These are phyloP conservation scores for Trypanosoma conorhini DNA, from an alignment of 208 protist genomes.

Conservation along the genomic window DNA sequence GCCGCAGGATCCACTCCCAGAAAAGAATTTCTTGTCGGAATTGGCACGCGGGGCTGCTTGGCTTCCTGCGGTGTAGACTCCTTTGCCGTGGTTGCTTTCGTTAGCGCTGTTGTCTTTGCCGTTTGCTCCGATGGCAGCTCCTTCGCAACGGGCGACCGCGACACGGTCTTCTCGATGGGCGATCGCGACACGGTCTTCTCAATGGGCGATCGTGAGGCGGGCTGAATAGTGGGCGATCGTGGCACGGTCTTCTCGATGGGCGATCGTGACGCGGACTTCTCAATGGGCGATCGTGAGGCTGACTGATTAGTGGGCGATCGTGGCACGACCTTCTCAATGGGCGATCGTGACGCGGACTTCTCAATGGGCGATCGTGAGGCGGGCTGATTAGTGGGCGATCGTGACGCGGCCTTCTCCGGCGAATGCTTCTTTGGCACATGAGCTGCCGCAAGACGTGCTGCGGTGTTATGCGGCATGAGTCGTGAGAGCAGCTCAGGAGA, in stretches of 20 bases:
- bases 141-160: not conserved
- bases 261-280: no score
- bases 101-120: no score
- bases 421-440: not conserved
- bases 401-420: no score
- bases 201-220: no score
- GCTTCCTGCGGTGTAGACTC: not conserved
- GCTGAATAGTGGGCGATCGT: not conserved
- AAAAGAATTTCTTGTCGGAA: not conserved
- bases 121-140: not conserved
- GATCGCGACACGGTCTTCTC: not conserved
- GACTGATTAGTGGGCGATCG: no score
- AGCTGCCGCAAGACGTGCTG: not conserved
- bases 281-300: no score
- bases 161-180: not conserved
- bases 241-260: not conserved
- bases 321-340: not conserved
- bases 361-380: no score
- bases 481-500: conserved; percentile 8
- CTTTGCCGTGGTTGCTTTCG: not conserved
- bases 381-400: no score
- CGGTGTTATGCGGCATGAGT: not conserved
- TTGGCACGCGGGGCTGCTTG: not conserved
- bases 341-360: no score
- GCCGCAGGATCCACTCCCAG: not conserved